phyloP scores from a whole-genome alignment of 73 alveolate species.

The Paramecium octaurelia region DNA sequence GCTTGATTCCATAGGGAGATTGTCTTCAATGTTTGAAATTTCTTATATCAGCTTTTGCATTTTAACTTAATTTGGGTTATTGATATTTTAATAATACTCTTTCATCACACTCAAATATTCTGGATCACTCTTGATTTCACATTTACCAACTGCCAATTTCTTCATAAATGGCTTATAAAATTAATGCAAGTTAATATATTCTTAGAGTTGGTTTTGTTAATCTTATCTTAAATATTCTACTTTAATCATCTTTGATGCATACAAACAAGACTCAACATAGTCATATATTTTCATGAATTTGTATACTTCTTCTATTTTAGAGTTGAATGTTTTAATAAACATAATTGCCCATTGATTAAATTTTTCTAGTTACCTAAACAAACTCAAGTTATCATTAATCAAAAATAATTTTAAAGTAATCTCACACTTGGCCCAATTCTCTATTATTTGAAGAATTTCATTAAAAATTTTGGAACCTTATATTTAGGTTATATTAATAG shows the following conservation, averaged over 20 bases:
- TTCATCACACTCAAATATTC: not conserved
- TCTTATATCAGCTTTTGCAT: slow-evolving; percentile 85
- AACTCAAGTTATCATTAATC: not conserved
- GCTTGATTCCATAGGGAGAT: slow-evolving; percentile 91
- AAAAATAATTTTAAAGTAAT: not conserved
- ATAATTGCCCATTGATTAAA: not conserved
- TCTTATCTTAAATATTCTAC: not conserved
- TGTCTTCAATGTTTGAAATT: slow-evolving; percentile 90
- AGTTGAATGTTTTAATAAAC: not conserved
- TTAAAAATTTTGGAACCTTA: not conserved
- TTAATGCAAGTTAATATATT: not conserved
- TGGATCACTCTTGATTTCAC: not conserved
- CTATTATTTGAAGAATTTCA: not conserved
- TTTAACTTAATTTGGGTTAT: slow-evolving; percentile 15
- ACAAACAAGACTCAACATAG: not conserved
- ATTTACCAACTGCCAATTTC: slow-evolving; percentile 4
- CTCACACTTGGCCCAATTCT: not conserved
- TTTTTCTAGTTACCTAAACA: not conserved
- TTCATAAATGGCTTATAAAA: slow-evolving; percentile 37
- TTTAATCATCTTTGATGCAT: not conserved
- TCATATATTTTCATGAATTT: not conserved
- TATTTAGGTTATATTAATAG: not conserved
- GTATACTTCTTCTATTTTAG: not conserved
- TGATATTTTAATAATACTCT: not conserved
- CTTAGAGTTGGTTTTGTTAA: not conserved